These are phyloP conservation scores for Fusarium xyrophilum DNA, from an alignment of 2,329 filamentous ascomycete species.

Conservation along the genomic window DNA sequence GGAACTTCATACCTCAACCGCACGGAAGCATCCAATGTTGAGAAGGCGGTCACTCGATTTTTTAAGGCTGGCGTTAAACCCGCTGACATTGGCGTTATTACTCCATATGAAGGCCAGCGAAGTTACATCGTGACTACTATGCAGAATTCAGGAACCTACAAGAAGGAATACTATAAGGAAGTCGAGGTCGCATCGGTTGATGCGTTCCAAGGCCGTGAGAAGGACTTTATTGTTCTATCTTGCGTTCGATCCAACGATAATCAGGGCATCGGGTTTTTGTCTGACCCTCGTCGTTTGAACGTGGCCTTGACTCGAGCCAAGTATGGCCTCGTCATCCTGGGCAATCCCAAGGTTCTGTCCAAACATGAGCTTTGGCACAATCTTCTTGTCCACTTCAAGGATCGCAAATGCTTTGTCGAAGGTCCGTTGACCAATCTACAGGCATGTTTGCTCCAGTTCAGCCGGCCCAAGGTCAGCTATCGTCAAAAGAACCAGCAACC, in stretches of 20 bases:
- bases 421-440: conserved; percentile 96
- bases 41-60: conserved; percentile 98
- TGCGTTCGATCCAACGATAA: conserved; percentile 99
- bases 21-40: conserved; percentile 95
- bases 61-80: conserved; percentile 99
- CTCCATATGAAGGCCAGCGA: conserved; percentile 96
- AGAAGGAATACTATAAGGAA: conserved; percentile 98
- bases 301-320: conserved; percentile 96
- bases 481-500: conserved; percentile 86
- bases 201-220: conserved; percentile 98
- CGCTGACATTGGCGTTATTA: conserved; percentile 94
- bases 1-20: conserved; percentile 98
- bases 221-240: conserved; percentile 97
- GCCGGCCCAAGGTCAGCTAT: conserved; percentile 89
- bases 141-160: conserved; percentile 96
- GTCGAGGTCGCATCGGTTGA: conserved; percentile 98
- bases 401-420: conserved; percentile 93
- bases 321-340: conserved; percentile 93
- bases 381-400: conserved; percentile 94
- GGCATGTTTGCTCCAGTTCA: conserved; percentile 92
- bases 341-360: conserved; percentile 95
- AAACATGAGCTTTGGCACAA: conserved; percentile 99
- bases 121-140: conserved; percentile 99
- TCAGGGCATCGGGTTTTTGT: conserved; percentile 98
- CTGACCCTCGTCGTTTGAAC: conserved; percentile 94